phyloP scores from a whole-genome alignment of 148 eudicot species.

The Chenopodium album region DNA sequence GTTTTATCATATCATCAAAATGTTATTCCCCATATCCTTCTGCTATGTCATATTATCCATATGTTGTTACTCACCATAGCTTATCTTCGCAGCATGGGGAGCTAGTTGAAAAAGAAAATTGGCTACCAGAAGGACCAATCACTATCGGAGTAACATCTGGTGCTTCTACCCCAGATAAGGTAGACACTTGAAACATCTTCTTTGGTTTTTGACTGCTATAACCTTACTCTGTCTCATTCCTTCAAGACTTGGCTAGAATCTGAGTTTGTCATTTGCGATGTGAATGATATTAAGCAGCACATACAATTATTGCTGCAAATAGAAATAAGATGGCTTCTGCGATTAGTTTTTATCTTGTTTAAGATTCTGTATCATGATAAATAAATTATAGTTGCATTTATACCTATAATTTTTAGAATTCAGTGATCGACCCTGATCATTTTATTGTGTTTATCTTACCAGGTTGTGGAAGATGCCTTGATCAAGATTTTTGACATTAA shows the following conservation, averaged over 20 bases:
- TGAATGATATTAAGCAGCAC: not conserved
- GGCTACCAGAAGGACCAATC: slow-evolving; percentile 85
- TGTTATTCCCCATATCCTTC: slow-evolving; percentile 1
- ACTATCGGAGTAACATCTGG: slow-evolving; percentile 88
- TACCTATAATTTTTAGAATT: not conserved
- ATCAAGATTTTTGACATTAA: slow-evolving; percentile 46
- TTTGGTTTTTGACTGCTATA: not conserved
- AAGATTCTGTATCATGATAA: not conserved
- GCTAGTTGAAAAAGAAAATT: slow-evolving; percentile 88
- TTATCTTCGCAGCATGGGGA: slow-evolving; percentile 76
- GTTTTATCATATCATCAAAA: not conserved
- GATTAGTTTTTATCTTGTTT: not conserved
- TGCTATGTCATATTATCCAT: not conserved
- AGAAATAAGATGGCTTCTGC: not conserved
- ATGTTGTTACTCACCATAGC: slow-evolving; percentile 14
- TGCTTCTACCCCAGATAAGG: slow-evolving; percentile 99
- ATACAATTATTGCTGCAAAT: not conserved
- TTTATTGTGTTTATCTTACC: not conserved
- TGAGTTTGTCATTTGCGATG: not conserved
- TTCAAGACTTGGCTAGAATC: not conserved
- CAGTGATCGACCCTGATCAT: not conserved
- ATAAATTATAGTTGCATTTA: not conserved
- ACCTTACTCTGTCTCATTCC: not conserved
- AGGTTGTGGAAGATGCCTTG: slow-evolving; percentile 64
- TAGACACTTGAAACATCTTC: slow-evolving; percentile 14